A percentile compares a stretch with the other conserved stretches of the same genome.
These are phyloP conservation scores for Termitomyces sp. DNA, from an alignment of 768 basidiomycete genomes.

Conservation along the genomic window DNA sequence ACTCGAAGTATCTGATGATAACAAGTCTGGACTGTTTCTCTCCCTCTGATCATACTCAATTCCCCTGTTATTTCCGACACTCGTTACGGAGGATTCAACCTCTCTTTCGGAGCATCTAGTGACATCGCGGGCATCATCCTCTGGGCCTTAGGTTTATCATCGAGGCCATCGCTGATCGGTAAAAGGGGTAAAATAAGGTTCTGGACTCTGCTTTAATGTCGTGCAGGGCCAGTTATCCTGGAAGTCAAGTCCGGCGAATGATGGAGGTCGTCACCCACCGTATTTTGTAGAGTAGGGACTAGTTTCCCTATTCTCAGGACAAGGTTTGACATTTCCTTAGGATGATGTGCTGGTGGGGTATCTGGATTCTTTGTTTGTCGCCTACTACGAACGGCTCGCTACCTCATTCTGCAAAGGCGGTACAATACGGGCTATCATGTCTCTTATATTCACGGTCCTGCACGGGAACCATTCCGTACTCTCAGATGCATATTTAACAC, in stretches of 20 bases:
- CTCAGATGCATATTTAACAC: neutral
- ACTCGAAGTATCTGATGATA: neutral
- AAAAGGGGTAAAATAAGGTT: neutral
- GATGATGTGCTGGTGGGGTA: constrained; percentile 65
- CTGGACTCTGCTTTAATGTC: neutral
- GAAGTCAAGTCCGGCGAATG: neutral
- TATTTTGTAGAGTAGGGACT: constrained; percentile 1
- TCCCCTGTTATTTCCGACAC: constrained; percentile 60
- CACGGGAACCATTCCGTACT: neutral
- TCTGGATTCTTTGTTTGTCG: constrained; percentile 57
- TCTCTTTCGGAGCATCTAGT: constrained; percentile 54
- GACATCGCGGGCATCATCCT: constrained; percentile 36
- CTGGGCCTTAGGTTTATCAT: neutral
- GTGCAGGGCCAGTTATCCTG: neutral
- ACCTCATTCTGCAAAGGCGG: constrained; percentile 38
- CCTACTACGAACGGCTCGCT: constrained; percentile 48
- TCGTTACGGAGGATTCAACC: constrained; percentile 39
- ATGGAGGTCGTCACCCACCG: neutral
- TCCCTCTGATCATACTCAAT: constrained; percentile 63
- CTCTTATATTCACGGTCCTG: neutral
- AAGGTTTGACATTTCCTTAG: constrained; percentile 19
- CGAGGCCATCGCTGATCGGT: neutral
- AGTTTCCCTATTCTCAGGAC: neutral
- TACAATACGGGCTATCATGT: constrained; percentile 42
- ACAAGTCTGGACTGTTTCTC: constrained; percentile 41